A percentile compares a stretch with the other conserved stretches of the same genome.
phyloP scores from a whole-genome alignment of 805 yeast species.

The Candida insectorum region DNA sequence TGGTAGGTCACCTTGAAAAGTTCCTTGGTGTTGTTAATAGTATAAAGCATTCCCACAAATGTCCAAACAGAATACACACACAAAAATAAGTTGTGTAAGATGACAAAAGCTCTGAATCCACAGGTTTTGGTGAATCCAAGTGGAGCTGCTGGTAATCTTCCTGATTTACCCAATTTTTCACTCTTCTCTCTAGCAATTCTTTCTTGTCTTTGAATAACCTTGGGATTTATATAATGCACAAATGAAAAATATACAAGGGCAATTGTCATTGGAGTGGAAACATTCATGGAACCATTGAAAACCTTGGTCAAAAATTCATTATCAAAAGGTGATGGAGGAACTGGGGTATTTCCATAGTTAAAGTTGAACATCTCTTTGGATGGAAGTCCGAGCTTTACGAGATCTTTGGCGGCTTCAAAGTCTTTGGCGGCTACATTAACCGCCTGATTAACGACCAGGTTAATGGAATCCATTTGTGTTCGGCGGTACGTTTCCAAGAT shows the following conservation, averaged over 20 bases:
- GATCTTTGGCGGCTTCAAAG: conserved; percentile 4
- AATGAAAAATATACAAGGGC: conserved; percentile 56
- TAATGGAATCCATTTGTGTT: too few species aligned
- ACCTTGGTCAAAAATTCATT: conserved; percentile 26
- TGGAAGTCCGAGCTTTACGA: conserved; percentile 35
- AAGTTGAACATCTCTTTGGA: conserved; percentile 26
- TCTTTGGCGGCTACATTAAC: too few species aligned
- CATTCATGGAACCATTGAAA: conserved; percentile 44
- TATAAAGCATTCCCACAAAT: conserved; percentile 57
- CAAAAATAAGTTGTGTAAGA: conserved; percentile 57
- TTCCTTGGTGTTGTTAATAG: conserved; percentile 42
- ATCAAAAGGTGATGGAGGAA: conserved; percentile 35
- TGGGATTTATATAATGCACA: conserved; percentile 54
- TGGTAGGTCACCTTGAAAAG: conserved; percentile 15
- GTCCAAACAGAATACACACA: conserved; percentile 73
- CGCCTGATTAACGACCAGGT: too few species aligned
- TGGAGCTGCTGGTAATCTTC: conserved; percentile 53
- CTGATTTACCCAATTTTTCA: conserved; percentile 18
- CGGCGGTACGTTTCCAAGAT: too few species aligned
- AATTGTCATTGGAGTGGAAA: conserved; percentile 52
- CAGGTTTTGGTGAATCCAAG: conserved; percentile 40
- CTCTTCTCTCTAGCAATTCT: conserved; percentile 17
- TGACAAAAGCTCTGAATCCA: conserved; percentile 51
- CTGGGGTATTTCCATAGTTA: conserved; percentile 26
- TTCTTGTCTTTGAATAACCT: conserved; percentile 44